A percentile compares a stretch with the other conserved stretches of the same genome.
Conservation (phyloP, 352 stramenopile species). For the Globisporangium cylindrosporum region DNA sequence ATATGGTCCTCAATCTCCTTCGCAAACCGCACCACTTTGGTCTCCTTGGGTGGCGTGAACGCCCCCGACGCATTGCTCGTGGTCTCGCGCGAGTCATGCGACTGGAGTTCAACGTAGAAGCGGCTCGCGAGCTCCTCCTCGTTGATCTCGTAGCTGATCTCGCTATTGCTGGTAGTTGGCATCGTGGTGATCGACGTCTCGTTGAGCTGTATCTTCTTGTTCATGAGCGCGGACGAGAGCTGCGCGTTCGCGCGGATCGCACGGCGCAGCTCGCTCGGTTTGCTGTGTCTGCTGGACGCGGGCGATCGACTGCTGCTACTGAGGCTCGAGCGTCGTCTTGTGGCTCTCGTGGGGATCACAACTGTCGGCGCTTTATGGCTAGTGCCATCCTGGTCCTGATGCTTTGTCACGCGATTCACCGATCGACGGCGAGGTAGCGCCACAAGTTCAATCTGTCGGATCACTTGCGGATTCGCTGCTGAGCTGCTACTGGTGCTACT, state of each 20-base stretch:
- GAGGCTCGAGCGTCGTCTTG: constrained; percentile 6
- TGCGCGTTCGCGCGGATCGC: constrained; percentile 10
- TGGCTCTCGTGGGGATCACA: background rate
- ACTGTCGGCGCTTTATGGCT: background rate
- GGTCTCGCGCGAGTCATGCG: constrained; percentile 8
- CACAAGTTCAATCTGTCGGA: constrained; percentile 11
- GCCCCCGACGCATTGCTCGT: constrained; percentile 2
- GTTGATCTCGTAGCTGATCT: constrained; percentile 14
- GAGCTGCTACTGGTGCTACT: background rate
- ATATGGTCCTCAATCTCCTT: background rate
- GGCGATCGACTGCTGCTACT: constrained; percentile 1
- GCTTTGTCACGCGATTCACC: background rate
- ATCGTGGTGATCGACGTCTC: background rate
- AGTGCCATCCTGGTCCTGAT: background rate
- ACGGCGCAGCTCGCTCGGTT: background rate
- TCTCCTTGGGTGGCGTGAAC: background rate
- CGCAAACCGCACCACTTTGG: background rate
- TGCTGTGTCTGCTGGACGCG: background rate
- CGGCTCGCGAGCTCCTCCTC: constrained; percentile 8
- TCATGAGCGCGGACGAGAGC: constrained; percentile 18
- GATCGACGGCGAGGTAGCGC: background rate
- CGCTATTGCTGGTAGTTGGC: background rate
- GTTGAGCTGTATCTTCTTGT: constrained; percentile 12
- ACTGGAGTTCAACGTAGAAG: constrained; percentile 12
- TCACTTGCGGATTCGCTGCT: background rate